Conservation (phyloP, 2,329 filamentous ascomycete genomes). For the Mollisiaceae sp. region DNA sequence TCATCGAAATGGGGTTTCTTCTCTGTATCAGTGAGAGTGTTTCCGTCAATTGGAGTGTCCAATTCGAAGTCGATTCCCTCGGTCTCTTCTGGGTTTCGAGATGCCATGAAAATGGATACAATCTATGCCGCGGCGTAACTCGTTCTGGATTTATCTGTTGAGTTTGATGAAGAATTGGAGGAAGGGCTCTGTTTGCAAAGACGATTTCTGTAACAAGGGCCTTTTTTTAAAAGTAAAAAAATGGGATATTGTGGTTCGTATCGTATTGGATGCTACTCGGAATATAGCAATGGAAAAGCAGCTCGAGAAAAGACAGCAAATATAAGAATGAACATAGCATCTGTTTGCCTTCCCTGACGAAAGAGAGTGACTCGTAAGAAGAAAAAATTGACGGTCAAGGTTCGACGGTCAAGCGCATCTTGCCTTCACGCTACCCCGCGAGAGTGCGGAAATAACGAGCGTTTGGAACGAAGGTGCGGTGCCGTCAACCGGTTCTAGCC, state of each 20-base stretch:
- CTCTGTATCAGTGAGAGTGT: slow-evolving; percentile 24
- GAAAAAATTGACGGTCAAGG: background rate
- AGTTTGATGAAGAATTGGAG: background rate
- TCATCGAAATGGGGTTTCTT: slow-evolving; percentile 22
- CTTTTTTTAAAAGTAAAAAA: background rate
- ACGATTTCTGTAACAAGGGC: background rate
- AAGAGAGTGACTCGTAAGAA: slow-evolving; percentile 3
- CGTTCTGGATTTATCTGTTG: background rate
- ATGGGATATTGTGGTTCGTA: background rate
- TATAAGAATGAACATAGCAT: background rate
- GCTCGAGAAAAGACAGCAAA: background rate
- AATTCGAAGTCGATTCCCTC: slow-evolving; percentile 5
- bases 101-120: background rate
- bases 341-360: background rate
- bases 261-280: background rate
- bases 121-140: background rate
- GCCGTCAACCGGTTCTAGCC: background rate
- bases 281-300: background rate
- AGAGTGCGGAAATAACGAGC: slow-evolving; percentile 1
- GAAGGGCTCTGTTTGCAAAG: background rate
- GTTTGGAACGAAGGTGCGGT: background rate
- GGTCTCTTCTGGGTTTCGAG: slow-evolving; percentile 4
- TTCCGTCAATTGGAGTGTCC: slow-evolving; percentile 1
- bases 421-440: slow-evolving; percentile 7
- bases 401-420: background rate